phyloP scores from a whole-genome alignment of 2,329 filamentous ascomycete genomes.

The Curvularia sp. region DNA sequence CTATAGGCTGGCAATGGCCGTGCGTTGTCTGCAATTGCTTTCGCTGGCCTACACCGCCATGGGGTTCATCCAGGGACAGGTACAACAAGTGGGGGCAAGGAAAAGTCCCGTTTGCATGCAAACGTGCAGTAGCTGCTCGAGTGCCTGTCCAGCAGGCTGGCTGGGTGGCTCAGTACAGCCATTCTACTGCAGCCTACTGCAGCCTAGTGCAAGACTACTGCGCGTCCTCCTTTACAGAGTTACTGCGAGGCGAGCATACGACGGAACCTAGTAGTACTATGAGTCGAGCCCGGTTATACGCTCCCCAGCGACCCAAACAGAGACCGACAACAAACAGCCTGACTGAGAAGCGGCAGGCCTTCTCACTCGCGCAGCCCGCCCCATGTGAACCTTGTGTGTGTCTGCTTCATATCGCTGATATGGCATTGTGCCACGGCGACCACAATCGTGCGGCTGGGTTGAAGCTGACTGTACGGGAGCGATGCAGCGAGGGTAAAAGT shows the following conservation, averaged over 20 bases:
- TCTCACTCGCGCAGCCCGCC: constrained; percentile 28
- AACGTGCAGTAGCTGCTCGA: constrained; percentile 43
- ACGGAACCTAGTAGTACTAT: constrained; percentile 20
- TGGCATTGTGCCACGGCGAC: neutral
- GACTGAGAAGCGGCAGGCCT: constrained; percentile 5
- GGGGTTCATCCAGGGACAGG: constrained; percentile 35
- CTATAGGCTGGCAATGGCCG: constrained; percentile 33
- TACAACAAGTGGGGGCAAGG: constrained; percentile 35
- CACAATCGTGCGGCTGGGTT: neutral
- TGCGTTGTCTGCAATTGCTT: constrained; percentile 38
- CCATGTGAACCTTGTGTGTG: constrained; percentile 36
- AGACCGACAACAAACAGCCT: neutral
- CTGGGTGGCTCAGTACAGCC: constrained; percentile 38
- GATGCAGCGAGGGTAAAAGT: neutral
- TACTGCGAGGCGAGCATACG: constrained; percentile 7
- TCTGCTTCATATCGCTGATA: constrained; percentile 37
- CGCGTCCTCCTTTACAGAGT: constrained; percentile 25
- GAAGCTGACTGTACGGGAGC: constrained; percentile 31
- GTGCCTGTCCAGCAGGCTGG: constrained; percentile 33
- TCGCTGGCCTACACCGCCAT: constrained; percentile 42
- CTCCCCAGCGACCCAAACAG: neutral
- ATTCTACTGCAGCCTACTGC: constrained; percentile 8
- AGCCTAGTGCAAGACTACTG: constrained; percentile 27
- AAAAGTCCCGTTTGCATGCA: constrained; percentile 30
- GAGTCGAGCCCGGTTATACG: constrained; percentile 16